These are phyloP conservation scores for Phytophthora rubi DNA, from an alignment of 352 stramenopile species.

Conservation along the genomic window DNA sequence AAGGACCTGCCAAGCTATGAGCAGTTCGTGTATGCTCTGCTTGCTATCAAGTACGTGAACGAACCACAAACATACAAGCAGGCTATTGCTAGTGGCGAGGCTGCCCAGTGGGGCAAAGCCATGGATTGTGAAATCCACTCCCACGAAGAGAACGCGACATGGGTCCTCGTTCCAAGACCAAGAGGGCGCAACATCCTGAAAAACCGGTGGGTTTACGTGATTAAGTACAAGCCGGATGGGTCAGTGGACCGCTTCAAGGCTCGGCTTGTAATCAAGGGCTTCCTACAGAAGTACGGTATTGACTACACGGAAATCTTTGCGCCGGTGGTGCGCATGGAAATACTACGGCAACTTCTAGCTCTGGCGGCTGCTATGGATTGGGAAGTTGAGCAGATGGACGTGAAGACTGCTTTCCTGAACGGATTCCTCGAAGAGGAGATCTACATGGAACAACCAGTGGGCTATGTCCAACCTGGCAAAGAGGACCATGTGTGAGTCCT, in stretches of 20 bases:
- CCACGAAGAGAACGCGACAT: conserved; percentile 15
- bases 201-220: conserved; percentile 15
- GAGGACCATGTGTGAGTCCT: conserved; percentile 8
- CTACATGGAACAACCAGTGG: conserved; percentile 25
- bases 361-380: background rate
- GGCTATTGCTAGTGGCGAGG: background rate
- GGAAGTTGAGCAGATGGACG: conserved; percentile 32
- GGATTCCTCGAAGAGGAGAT: conserved; percentile 24
- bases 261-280: conserved; percentile 15
- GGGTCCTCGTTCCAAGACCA: background rate
- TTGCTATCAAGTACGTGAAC: background rate
- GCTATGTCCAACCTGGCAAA: background rate
- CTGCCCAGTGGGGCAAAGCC: background rate
- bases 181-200: background rate
- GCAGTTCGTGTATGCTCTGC: background rate
- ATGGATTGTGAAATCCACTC: background rate
- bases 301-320: conserved; percentile 22
- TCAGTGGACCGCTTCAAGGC: conserved; percentile 21
- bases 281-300: conserved; percentile 14
- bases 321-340: conserved; percentile 16
- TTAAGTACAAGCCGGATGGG: conserved; percentile 20
- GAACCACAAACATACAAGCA: background rate
- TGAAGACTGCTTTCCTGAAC: conserved; percentile 35
- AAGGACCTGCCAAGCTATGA: background rate
- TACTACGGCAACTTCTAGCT: background rate